These are phyloP conservation scores for Bidens hawaiensis DNA, from an alignment of 140 eudicot species.

Conservation along the genomic window DNA sequence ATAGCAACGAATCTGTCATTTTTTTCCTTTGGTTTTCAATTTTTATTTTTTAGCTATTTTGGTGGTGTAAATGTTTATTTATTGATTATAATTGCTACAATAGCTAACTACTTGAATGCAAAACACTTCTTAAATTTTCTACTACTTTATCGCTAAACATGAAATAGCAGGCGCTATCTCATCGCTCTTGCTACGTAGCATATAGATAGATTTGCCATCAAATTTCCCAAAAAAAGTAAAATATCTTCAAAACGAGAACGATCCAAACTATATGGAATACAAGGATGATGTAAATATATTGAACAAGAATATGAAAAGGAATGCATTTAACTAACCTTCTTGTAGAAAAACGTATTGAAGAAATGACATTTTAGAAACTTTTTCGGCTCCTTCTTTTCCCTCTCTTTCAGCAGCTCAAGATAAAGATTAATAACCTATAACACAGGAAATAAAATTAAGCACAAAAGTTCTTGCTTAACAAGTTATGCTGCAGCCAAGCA, in stretches of 20 bases:
- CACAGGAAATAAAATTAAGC: constrained; percentile 2
- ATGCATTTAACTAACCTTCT: constrained; percentile 57
- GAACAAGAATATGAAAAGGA: not conserved
- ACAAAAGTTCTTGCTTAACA: not conserved
- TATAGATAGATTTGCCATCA: not conserved
- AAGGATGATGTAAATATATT: constrained; percentile 6
- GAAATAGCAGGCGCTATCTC: too few species aligned
- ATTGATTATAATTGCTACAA: too few species aligned
- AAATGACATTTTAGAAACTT: constrained; percentile 88
- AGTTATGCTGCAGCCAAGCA: not conserved
- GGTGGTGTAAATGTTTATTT: too few species aligned
- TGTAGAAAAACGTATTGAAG: constrained; percentile 90
- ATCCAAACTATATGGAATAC: not conserved
- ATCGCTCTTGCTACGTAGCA: too few species aligned
- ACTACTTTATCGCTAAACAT: too few species aligned
- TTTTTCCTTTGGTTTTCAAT: too few species aligned
- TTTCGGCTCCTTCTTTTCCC: constrained; percentile 85
- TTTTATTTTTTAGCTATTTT: too few species aligned
- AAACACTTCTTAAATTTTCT: too few species aligned
- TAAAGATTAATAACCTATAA: constrained; percentile 82
- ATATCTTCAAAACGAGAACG: not conserved
- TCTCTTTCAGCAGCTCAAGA: constrained; percentile 83
- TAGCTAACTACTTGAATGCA: too few species aligned
- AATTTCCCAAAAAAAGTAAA: not conserved
- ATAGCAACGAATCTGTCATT: too few species aligned